Percentiles rank a stretch among this genome's conserved stretches.
Evolutionary conservation across 257 asterid species (phyloP).

Genomic region (Paulownia fortunei): DNA sequence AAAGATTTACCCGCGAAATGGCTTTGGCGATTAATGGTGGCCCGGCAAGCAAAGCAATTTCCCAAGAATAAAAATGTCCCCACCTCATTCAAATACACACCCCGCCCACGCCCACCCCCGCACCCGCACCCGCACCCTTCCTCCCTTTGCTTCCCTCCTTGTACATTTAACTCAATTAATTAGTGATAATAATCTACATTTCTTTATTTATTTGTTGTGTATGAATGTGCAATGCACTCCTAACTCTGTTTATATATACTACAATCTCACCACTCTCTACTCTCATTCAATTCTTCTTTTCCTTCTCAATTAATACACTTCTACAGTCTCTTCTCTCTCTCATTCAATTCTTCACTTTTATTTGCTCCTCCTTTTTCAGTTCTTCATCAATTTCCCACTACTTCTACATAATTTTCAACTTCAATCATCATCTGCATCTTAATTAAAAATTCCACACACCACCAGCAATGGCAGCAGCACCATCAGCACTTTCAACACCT

Average conservation of each 20-base stretch:
- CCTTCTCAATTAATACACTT: background rate
- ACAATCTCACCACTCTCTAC: background rate
- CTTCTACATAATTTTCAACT: background rate
- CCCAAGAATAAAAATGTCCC: too few species aligned
- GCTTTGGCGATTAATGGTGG: background rate
- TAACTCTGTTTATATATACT: conserved; percentile 18
- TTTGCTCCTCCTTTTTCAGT: too few species aligned
- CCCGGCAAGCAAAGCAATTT: too few species aligned
- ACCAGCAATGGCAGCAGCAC: conserved; percentile 40
- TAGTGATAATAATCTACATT: background rate
- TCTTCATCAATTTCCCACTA: background rate
- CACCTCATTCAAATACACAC: too few species aligned
- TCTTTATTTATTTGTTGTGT: background rate
- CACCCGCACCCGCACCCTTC: background rate
- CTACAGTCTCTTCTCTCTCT: background rate
- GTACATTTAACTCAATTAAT: background rate
- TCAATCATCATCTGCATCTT: background rate
- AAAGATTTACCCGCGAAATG: conserved; percentile 40
- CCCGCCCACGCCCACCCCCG: too few species aligned
- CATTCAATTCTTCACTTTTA: background rate
- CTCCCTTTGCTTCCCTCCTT: background rate
- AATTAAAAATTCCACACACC: background rate
- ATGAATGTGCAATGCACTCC: too few species aligned
- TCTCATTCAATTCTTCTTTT: conserved; percentile 26
- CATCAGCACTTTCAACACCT: too few species aligned